These are phyloP conservation scores for Chaetomium olivaceum DNA, from an alignment of 2,329 filamentous ascomycete genomes.

Conservation along the genomic window DNA sequence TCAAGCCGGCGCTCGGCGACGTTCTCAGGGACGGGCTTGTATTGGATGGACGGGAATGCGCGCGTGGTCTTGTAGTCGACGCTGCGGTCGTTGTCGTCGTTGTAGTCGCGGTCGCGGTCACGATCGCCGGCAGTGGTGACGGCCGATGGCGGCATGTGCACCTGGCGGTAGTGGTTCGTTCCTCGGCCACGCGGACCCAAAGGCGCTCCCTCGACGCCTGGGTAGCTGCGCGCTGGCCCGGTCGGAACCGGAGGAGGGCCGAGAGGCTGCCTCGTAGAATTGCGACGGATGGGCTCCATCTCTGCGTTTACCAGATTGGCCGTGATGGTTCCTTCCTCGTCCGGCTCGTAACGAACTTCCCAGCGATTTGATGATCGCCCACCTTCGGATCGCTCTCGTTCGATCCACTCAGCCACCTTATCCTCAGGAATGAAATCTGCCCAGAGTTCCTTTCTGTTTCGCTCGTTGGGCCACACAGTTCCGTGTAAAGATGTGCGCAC, in stretches of 20 bases:
- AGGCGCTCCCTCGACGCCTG: conserved; percentile 35
- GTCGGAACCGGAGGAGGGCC: conserved; percentile 26
- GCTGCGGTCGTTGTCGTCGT: not conserved
- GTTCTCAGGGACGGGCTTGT: conserved; percentile 61
- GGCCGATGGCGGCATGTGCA: conserved; percentile 12
- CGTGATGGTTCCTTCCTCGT: conserved; percentile 54
- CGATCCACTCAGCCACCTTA: conserved; percentile 72
- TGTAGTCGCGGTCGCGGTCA: not conserved
- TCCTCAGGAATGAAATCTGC: conserved; percentile 86
- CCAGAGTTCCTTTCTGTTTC: conserved; percentile 78
- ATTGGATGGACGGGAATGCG: conserved; percentile 46
- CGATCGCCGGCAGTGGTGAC: conserved; percentile 22
- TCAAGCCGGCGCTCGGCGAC: conserved; percentile 66
- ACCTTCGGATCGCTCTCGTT: conserved; percentile 58
- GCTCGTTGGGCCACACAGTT: conserved; percentile 82
- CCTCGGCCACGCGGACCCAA: conserved; percentile 34
- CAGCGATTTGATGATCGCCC: conserved; percentile 53
- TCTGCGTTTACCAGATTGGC: conserved; percentile 57
- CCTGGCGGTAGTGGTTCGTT: conserved; percentile 25
- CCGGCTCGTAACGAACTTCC: conserved; percentile 70
- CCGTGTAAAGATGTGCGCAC: conserved; percentile 77
- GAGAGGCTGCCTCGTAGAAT: conserved; percentile 25
- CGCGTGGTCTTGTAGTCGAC: conserved; percentile 39
- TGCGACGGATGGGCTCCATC: conserved; percentile 34
- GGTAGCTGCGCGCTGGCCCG: conserved; percentile 26